These are phyloP conservation scores for Dalechampia spathulata DNA, from an alignment of 441 rosid genomes.

Conservation along the genomic window DNA sequence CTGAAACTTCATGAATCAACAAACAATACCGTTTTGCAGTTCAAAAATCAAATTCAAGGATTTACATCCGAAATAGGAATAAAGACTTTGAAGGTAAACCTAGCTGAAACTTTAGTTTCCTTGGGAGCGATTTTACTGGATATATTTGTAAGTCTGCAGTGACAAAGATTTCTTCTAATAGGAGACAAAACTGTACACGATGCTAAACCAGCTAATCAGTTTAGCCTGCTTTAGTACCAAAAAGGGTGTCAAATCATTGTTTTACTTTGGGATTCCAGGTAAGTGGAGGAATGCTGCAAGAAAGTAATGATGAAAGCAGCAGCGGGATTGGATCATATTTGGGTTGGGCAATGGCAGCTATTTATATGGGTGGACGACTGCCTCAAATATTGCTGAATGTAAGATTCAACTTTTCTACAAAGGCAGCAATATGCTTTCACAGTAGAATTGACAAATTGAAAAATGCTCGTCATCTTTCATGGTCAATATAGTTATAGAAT, in stretches of 20 bases:
- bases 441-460: background rate
- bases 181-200: too few species aligned
- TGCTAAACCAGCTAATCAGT: background rate
- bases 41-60: slow-evolving; percentile 34
- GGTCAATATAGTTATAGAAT: background rate
- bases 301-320: slow-evolving; percentile 28
- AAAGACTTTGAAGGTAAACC: slow-evolving; percentile 61
- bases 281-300: slow-evolving; percentile 22
- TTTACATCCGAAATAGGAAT: slow-evolving; percentile 42
- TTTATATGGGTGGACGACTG: slow-evolving; percentile 91
- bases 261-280: slow-evolving; percentile 31
- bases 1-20: slow-evolving; percentile 29
- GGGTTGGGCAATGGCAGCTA: slow-evolving; percentile 90
- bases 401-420: slow-evolving; percentile 16
- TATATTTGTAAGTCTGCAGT: background rate
- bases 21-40: slow-evolving; percentile 16
- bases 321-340: slow-evolving; percentile 41
- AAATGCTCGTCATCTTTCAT: background rate
- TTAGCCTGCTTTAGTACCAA: too few species aligned
- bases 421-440: background rate
- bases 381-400: slow-evolving; percentile 86
- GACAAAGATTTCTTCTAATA: background rate
- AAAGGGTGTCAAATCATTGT: too few species aligned
- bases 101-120: slow-evolving; percentile 16
- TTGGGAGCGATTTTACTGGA: background rate